phyloP scores from a whole-genome alignment of 192 early-diverging fungal genomes.

The Entomortierella chlamydospora region DNA sequence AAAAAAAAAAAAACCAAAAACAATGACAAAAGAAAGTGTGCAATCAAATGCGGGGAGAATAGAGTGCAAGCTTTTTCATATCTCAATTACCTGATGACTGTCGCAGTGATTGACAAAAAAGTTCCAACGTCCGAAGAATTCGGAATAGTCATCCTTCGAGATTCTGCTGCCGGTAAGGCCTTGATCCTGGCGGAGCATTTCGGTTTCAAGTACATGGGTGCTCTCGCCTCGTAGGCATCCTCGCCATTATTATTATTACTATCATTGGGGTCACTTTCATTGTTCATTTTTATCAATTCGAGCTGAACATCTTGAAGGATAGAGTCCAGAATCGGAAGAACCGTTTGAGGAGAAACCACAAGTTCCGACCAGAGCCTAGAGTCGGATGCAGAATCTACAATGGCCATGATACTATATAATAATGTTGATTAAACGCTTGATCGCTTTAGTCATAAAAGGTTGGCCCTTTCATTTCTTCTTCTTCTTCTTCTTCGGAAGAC shows the following conservation, averaged over 20 bases:
- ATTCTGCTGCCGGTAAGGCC: constrained; percentile 39
- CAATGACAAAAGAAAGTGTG: too few relatives aligned
- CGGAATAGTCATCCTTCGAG: constrained; percentile 63
- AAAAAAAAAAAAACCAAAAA: too few relatives aligned
- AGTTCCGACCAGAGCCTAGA: constrained; percentile 21
- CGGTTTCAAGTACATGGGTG: constrained; percentile 32
- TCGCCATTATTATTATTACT: too few relatives aligned
- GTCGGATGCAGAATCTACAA: constrained; percentile 29
- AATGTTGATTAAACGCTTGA: neutral
- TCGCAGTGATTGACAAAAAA: constrained; percentile 70
- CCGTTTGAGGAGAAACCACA: constrained; percentile 28
- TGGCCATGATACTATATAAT: constrained; percentile 22
- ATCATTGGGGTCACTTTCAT: neutral
- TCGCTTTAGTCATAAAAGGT: too few relatives aligned
- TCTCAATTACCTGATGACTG: constrained; percentile 71
- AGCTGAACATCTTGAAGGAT: constrained; percentile 39
- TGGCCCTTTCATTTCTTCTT: neutral
- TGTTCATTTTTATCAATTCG: constrained; percentile 21
- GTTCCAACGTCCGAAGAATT: constrained; percentile 68
- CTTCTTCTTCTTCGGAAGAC: neutral
- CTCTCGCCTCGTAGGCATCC: neutral
- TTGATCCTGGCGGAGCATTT: constrained; percentile 41
- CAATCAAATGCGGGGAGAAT: too few relatives aligned
- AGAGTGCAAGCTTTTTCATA: too few relatives aligned
- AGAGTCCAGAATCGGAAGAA: constrained; percentile 38